Base-by-base conservation (phyloP, 768 basidiomycete genomes). In the Filobasidium wieringae region DNA sequence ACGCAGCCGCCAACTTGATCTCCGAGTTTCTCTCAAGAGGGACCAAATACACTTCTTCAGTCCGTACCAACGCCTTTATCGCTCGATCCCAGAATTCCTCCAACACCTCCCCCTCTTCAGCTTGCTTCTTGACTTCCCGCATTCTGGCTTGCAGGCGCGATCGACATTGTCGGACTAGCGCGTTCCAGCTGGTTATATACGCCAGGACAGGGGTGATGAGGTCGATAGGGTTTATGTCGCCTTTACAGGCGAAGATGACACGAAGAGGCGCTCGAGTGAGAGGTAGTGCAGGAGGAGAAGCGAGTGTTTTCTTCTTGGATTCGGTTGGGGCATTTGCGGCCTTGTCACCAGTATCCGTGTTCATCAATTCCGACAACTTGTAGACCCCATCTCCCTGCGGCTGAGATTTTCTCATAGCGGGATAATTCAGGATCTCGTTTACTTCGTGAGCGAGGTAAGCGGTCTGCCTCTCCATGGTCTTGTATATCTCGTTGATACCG, bases 401-500 rank as follows among this genome's bases (percentile, higher is more conserved):
- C 14, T 49, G 61, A 62, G 41, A 68, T 63, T 29, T 60, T 52
- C 51, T 66, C 50, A 8, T 58, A 39, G n/a, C 24, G 12, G 7
- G 34, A 30, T 3, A 22, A 12, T 33, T 12, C 27, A 45, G 11
- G 39, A 19, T 51, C n/a, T 43, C 53, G 8, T 53, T 37, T 29
- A 71, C 50, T 14, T 64, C 57, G 40, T 66, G 43, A 30, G 62
- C 63, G 12, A 73, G 58, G 8, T 61, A 59, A 24, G 63, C 60
- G n/a, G 63, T 71, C 24, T 65, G 61, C 26, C 53, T 30, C 59
- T 73, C 72, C 32, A 73, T 56, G 1, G 59, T 39, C 52, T 71
- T 73, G 65, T 69, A 66, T 32, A 60, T 61, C 52, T 73, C 72
- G 60, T 71, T 73, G 62, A 70, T 70, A 7, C 72, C 72, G 33